Base-by-base conservation (phyloP, 257 asterid species). In the Nicotiana paniculata region DNA sequence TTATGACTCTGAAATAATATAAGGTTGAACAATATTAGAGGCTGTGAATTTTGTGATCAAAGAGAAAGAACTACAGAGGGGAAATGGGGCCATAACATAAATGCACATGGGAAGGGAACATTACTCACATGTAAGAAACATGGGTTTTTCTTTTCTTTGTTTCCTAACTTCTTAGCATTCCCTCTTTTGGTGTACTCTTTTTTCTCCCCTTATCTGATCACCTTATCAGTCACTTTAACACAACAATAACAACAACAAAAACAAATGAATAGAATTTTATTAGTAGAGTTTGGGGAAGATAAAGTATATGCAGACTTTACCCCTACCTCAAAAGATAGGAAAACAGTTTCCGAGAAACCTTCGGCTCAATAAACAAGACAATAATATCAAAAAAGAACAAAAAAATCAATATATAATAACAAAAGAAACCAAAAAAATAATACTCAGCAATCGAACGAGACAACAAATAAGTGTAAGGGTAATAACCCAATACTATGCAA, bases 51-150 rank as follows among this genome's bases (percentile, higher is more conserved):
- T 18, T 64, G 18, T 16, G 18, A 78, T 13, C 3, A 67, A 54
- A 37, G 26, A 9, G 51, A 33, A 43, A 6, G 59, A 30, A 30
- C 6, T 21, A 63, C 11, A 1, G 69, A 37, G 30, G 4, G 12
- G 11, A 26, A 24, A n/a, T 11, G 35, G 33, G 35, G 35, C 35
- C 35, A 17, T 48, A 6, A 77, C 48, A 74, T 70, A 84, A 53
- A 63, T 82, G 86, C 86, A 87, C 88, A 77, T 83, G 90, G 86
- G 62, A 83, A 32, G 78, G 86, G 75, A 87, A 83, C 90, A 83
- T 83, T 63, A 39, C 78, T 81, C 84, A 87, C 88, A 87, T 87
- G 90, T 75, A 67, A 28, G 76, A 81, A 85, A 85, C 88, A 81
- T 83, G 88, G 85, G 21, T 13, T 64, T 66, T 79, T 82, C 87